phyloP scores from a whole-genome alignment of 306 rosid genomes.

The Trifolium fragiferum region DNA sequence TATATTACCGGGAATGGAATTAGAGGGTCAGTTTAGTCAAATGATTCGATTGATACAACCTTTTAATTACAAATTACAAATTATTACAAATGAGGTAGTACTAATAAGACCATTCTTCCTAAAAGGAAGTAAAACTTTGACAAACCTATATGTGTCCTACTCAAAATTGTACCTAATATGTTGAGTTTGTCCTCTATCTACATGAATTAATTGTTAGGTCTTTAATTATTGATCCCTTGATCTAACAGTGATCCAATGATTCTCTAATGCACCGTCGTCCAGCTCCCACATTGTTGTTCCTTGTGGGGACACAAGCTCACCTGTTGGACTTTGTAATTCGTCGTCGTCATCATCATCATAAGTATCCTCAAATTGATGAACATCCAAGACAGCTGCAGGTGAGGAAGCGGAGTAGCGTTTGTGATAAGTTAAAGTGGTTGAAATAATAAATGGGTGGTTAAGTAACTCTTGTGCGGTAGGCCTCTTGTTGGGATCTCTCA shows the following conservation, averaged over 20 bases:
- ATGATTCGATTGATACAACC: background rate
- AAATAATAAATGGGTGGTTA: constrained; percentile 63
- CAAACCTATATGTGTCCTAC: constrained; percentile 39
- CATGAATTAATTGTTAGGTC: background rate
- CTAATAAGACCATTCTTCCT: background rate
- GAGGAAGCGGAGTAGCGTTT: constrained; percentile 39
- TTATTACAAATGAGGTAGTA: background rate
- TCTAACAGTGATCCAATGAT: constrained; percentile 66
- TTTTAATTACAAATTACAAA: background rate
- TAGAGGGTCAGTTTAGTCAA: background rate
- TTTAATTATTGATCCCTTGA: constrained; percentile 22
- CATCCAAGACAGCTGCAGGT: constrained; percentile 56
- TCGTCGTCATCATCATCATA: constrained; percentile 27
- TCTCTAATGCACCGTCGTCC: constrained; percentile 48
- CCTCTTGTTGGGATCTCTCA: constrained; percentile 62
- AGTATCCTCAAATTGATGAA: constrained; percentile 36
- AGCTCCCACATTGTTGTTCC: constrained; percentile 23
- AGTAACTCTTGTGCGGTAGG: constrained; percentile 50
- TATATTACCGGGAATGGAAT: background rate
- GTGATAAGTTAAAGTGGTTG: constrained; percentile 15
- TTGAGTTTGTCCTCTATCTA: constrained; percentile 20
- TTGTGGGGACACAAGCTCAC: constrained; percentile 33
- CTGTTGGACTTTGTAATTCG: constrained; percentile 32
- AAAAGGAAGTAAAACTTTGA: constrained; percentile 25
- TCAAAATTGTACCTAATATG: background rate